Percentiles rank a stretch among this genome's conserved stretches.
Conservation (phyloP, 2,329 filamentous ascomycete species). For the Fusarium sublunatum region DNA sequence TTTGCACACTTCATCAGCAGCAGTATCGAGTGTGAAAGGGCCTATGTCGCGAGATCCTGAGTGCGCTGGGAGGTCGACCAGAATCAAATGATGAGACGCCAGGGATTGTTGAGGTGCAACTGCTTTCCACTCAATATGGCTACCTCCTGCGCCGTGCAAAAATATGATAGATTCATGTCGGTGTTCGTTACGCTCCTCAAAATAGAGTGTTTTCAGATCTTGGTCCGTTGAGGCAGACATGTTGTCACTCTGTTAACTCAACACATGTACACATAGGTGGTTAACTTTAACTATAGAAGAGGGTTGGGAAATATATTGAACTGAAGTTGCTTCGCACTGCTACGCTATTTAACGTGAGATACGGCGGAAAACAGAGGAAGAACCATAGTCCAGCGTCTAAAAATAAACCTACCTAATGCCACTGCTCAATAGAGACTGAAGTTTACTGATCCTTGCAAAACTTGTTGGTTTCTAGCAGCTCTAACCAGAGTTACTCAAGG, state of each 20-base stretch:
- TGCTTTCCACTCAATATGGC: slow-evolving; percentile 21
- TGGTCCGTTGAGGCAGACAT: background rate
- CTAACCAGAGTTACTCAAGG: no score
- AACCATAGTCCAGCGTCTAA: no score
- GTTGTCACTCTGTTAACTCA: background rate
- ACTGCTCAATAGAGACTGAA: no score
- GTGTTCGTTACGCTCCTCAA: background rate
- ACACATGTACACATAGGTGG: no score
- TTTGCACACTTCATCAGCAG: slow-evolving; percentile 41
- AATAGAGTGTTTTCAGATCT: background rate
- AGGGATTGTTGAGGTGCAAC: slow-evolving; percentile 9
- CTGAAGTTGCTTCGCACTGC: no score
- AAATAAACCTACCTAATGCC: no score
- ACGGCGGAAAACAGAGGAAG: no score
- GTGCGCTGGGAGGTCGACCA: slow-evolving; percentile 29
- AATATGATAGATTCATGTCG: slow-evolving; percentile 16
- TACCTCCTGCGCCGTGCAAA: slow-evolving; percentile 10
- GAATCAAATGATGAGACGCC: slow-evolving; percentile 13
- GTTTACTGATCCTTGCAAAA: no score
- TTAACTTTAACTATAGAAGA: background rate
- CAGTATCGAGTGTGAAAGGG: background rate
- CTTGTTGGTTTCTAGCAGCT: no score
- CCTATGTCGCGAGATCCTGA: slow-evolving; percentile 15
- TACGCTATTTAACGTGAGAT: no score
- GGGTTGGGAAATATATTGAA: background rate